Percentiles rank a stretch among this genome's conserved stretches.
Conservation (phyloP, 257 asterid genomes). For the Eustoma russellianum region DNA sequence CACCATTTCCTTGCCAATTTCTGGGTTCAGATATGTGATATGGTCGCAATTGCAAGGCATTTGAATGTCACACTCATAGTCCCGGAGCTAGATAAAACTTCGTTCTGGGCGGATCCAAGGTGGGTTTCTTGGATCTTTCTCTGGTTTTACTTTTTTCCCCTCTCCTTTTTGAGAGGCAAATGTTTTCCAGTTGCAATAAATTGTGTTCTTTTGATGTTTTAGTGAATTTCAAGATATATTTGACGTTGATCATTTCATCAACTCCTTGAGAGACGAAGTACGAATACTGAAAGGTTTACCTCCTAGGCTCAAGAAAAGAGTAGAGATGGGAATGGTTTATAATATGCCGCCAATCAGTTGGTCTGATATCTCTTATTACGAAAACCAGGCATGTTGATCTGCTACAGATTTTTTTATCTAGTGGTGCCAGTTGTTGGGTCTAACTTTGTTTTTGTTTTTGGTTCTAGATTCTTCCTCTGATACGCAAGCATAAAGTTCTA, state of each 20-base stretch:
- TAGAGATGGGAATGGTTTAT: conserved; percentile 61
- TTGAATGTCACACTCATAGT: conserved; percentile 86
- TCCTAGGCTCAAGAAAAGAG: conserved; percentile 76
- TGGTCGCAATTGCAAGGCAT: conserved; percentile 93
- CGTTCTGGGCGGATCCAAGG: conserved; percentile 99
- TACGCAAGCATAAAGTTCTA: conserved; percentile 83
- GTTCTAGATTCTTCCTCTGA: conserved; percentile 79
- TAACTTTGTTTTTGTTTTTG: conserved; percentile 10
- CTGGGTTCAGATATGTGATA: conserved; percentile 72
- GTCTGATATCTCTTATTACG: conserved; percentile 89
- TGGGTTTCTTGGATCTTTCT: conserved; percentile 15
- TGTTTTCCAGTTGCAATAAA: too few species aligned
- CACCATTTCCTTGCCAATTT: conserved; percentile 3
- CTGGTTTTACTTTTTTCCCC: not conserved
- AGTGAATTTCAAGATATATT: conserved; percentile 94
- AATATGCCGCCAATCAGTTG: conserved; percentile 93
- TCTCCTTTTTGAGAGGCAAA: not conserved
- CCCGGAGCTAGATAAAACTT: conserved; percentile 95
- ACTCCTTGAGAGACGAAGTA: conserved; percentile 90
- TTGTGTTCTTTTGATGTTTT: conserved; percentile 17
- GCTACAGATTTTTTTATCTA: not conserved
- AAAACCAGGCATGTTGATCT: conserved; percentile 47
- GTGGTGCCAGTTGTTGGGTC: conserved; percentile 4
- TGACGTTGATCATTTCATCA: conserved; percentile 85
- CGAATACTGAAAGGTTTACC: conserved; percentile 88